phyloP scores from a whole-genome alignment of 805 yeast species.

The Ogataea angusta region DNA sequence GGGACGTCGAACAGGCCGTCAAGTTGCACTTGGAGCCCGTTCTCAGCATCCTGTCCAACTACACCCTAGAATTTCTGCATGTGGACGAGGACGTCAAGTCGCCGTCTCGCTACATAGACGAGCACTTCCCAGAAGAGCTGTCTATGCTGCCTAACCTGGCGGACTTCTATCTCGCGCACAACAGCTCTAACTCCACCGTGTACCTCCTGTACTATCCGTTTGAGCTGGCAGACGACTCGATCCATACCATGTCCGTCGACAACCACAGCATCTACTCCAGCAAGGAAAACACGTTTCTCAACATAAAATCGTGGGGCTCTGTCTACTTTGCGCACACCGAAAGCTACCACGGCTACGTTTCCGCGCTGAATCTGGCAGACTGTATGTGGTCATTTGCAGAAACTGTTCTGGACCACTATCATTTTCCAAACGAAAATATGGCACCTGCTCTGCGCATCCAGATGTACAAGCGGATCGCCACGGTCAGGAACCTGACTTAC shows the following conservation, averaged over 20 bases:
- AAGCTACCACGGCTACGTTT: background rate
- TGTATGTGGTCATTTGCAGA: conserved; percentile 27
- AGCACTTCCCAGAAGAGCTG: conserved; percentile 23
- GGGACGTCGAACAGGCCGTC: conserved; percentile 23
- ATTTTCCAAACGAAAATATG: conserved; percentile 24
- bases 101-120: conserved; percentile 11
- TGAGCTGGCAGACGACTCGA: conserved; percentile 18
- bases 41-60: conserved; percentile 7
- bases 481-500: conserved; percentile 21
- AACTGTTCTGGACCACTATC: conserved; percentile 15
- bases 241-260: conserved; percentile 18
- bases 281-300: conserved; percentile 20
- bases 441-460: conserved; percentile 22
- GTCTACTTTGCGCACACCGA: conserved; percentile 27
- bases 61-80: conserved; percentile 8
- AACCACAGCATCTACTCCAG: conserved; percentile 14
- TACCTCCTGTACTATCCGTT: conserved; percentile 27
- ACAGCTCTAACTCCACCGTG: conserved; percentile 3
- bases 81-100: background rate
- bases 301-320: conserved; percentile 25
- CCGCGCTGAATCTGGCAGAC: conserved; percentile 14
- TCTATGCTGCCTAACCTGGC: conserved; percentile 24
- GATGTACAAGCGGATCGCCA: conserved; percentile 21
- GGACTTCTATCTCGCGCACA: conserved; percentile 14
- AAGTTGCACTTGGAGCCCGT: conserved; percentile 12